Evolutionary conservation across 2,329 filamentous ascomycete genomes (phyloP).

Genomic region (Trichoderma sp.): DNA sequence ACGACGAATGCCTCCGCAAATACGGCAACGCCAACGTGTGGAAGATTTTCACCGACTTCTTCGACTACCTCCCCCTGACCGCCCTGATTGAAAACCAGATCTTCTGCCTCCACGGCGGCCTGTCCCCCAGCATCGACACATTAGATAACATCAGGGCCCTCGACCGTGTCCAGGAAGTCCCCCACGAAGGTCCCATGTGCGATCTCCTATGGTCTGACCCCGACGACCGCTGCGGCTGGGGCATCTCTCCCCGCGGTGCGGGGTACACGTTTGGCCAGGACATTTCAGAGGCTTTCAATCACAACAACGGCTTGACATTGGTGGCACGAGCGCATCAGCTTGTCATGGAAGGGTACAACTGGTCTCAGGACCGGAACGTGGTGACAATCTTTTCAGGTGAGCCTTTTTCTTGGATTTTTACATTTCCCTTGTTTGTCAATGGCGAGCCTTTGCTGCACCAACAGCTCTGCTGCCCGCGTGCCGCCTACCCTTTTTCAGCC

Average conservation of each 20-base stretch:
- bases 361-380: constrained; percentile 97
- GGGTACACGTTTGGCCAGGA: constrained; percentile 96
- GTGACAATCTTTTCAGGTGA: constrained; percentile 97
- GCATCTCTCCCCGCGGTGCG: constrained; percentile 89
- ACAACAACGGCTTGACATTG: constrained; percentile 95
- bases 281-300: constrained; percentile 98
- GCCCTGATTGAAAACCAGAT: constrained; percentile 99
- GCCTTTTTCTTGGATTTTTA: constrained; percentile 5
- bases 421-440: background rate
- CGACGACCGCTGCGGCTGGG: constrained; percentile 94
- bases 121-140: constrained; percentile 94
- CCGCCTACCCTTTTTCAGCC: background rate
- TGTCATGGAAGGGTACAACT: constrained; percentile 99
- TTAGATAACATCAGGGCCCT: constrained; percentile 93
- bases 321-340: constrained; percentile 96
- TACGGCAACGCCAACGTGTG: constrained; percentile 99
- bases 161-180: constrained; percentile 96
- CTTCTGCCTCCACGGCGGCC: constrained; percentile 94
- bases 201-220: constrained; percentile 98
- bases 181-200: constrained; percentile 97
- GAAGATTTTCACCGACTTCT: constrained; percentile 99
- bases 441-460: background rate
- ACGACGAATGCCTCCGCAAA: constrained; percentile 97
- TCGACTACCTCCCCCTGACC: constrained; percentile 96
- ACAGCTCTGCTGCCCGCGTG: background rate